Evolutionary conservation across 2,329 filamentous ascomycete species (phyloP).

Genomic region (Calonectria ilicicola): DNA sequence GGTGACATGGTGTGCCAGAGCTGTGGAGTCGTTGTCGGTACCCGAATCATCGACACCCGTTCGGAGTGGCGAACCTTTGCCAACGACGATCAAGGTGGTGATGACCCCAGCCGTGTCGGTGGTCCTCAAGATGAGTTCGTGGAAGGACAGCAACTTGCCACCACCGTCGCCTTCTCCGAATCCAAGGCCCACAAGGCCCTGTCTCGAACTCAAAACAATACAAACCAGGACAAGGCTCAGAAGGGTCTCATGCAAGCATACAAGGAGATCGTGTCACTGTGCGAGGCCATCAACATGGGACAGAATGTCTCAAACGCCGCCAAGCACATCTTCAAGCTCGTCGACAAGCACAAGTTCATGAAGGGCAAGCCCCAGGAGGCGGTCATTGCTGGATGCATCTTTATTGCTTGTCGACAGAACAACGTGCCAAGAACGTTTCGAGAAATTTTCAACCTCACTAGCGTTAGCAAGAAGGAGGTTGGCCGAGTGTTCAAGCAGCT

Average conservation of each 20-base stretch:
- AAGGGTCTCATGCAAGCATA: constrained; percentile 86
- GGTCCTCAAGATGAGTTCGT: constrained; percentile 91
- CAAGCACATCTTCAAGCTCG: constrained; percentile 95
- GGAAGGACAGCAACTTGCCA: constrained; percentile 90
- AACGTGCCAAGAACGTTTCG: constrained; percentile 89
- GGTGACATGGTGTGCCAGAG: constrained; percentile 93
- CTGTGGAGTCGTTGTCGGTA: constrained; percentile 90
- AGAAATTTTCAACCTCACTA: constrained; percentile 93
- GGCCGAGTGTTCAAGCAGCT: constrained; percentile 94
- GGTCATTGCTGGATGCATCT: constrained; percentile 95
- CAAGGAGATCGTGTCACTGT: constrained; percentile 88
- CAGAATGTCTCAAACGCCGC: constrained; percentile 87
- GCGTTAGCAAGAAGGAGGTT: constrained; percentile 97
- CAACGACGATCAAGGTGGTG: constrained; percentile 96
- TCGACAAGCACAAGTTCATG: constrained; percentile 92
- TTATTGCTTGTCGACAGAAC: constrained; percentile 95
- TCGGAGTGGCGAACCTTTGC: constrained; percentile 99
- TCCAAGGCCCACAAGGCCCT: constrained; percentile 79
- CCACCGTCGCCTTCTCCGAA: constrained; percentile 86
- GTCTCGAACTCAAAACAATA: constrained; percentile 87
- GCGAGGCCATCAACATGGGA: constrained; percentile 85
- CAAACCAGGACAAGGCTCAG: constrained; percentile 84
- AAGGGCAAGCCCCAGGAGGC: constrained; percentile 96
- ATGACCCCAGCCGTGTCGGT: constrained; percentile 98
- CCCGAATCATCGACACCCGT: constrained; percentile 93